Conservation (phyloP, 2,329 filamentous ascomycete species). For the Hypoxylon sp. region DNA sequence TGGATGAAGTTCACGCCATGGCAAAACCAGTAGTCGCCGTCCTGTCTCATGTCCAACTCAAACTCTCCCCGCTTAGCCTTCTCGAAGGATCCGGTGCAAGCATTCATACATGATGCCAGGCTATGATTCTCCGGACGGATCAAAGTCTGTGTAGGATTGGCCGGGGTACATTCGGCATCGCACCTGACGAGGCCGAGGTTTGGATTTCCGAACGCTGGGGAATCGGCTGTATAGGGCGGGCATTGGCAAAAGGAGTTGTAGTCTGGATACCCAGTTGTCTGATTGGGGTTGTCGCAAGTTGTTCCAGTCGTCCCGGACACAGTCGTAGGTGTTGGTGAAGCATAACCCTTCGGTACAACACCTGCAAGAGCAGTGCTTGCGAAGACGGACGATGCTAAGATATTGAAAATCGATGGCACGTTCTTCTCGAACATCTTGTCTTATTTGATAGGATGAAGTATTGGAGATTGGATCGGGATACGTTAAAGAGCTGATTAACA, state of each 20-base stretch:
- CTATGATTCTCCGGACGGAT: constrained; percentile 40
- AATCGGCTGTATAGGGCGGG: constrained; percentile 33
- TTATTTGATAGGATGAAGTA: neutral
- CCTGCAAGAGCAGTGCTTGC: constrained; percentile 17
- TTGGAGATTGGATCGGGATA: neutral
- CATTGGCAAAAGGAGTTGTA: constrained; percentile 48
- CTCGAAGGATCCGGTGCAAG: constrained; percentile 47
- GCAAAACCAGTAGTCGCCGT: constrained; percentile 47
- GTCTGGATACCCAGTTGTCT: constrained; percentile 43
- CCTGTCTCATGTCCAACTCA: constrained; percentile 21
- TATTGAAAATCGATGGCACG: constrained; percentile 10
- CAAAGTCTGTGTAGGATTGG: constrained; percentile 37
- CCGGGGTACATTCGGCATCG: constrained; percentile 44
- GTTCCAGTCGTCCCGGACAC: constrained; percentile 18
- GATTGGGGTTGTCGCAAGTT: constrained; percentile 33
- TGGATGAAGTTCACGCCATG: constrained; percentile 48
- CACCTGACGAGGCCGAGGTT: constrained; percentile 46
- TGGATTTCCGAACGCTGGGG: constrained; percentile 44
- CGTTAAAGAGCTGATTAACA: neutral
- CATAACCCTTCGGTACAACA: constrained; percentile 3
- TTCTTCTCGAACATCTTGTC: constrained; percentile 28
- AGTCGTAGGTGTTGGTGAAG: constrained; percentile 23
- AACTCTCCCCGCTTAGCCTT: constrained; percentile 38
- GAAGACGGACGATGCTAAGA: constrained; percentile 16
- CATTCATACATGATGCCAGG: constrained; percentile 42